phyloP scores from a whole-genome alignment of 179 eudicot species.

The Amaranthus tricolor region DNA sequence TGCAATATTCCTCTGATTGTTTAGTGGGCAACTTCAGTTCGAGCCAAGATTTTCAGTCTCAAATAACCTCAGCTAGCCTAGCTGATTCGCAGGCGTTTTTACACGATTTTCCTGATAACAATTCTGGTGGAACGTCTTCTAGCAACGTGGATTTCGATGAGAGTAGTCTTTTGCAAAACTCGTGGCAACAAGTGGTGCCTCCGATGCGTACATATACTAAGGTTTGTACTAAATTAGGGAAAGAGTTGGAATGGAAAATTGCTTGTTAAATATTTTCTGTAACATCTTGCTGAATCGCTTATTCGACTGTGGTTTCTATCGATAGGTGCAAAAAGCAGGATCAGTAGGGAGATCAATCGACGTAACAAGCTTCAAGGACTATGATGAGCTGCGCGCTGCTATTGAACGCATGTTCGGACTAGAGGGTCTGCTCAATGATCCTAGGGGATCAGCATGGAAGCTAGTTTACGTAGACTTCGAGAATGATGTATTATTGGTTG shows the following conservation, averaged over 20 bases:
- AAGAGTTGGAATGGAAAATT: no score
- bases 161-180: constrained; percentile 58
- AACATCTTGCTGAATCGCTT: background rate
- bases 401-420: constrained; percentile 95
- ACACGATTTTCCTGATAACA: constrained; percentile 79
- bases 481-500: constrained; percentile 86
- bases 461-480: constrained; percentile 92
- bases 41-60: constrained; percentile 87
- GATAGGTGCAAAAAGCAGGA: constrained; percentile 92
- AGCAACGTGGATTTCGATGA: constrained; percentile 84
- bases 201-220: constrained; percentile 82
- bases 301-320: background rate
- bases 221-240: constrained; percentile 41
- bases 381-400: constrained; percentile 68
- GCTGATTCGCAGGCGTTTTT: constrained; percentile 75
- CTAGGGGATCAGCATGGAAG: constrained; percentile 80
- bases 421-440: constrained; percentile 70
- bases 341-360: constrained; percentile 97
- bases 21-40: constrained; percentile 61
- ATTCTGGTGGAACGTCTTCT: constrained; percentile 80
- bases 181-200: constrained; percentile 78
- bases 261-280: no score
- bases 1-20: constrained; percentile 65
- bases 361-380: constrained; percentile 78
- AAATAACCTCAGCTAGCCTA: constrained; percentile 79